These are phyloP conservation scores for Fusarium succisae DNA, from an alignment of 2,329 filamentous ascomycete species.

Conservation along the genomic window DNA sequence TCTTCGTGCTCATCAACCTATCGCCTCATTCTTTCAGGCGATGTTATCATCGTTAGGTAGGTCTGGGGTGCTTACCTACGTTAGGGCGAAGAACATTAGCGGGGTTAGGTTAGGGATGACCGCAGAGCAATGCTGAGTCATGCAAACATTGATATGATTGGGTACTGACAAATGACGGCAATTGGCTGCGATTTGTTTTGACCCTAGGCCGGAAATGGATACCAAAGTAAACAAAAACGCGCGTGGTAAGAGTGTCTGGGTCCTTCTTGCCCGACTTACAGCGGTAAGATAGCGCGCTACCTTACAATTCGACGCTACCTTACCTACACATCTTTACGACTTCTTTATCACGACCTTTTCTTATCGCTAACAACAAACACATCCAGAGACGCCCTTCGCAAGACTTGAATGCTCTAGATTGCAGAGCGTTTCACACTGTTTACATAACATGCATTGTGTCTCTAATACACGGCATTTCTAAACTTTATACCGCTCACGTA, in stretches of 20 bases:
- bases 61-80: conserved; percentile 13
- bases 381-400: conserved; percentile 4
- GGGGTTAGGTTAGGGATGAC: conserved; percentile 22
- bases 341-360: conserved; percentile 31
- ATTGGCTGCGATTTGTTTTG: conserved; percentile 36
- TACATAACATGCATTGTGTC: conserved; percentile 34
- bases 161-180: neutral
- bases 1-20: conserved; percentile 14
- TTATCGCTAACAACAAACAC: conserved; percentile 35
- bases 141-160: neutral
- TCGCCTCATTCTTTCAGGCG: conserved; percentile 25
- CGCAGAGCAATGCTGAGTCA: conserved; percentile 18
- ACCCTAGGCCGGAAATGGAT: conserved; percentile 48
- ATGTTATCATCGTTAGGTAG: conserved; percentile 35
- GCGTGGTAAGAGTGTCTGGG: conserved; percentile 35
- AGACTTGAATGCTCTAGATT: neutral
- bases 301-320: conserved; percentile 20
- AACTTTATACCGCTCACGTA: conserved; percentile 21
- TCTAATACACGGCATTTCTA: conserved; percentile 31
- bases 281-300: conserved; percentile 32
- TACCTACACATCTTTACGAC: conserved; percentile 14
- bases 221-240: conserved; percentile 56
- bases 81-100: conserved; percentile 16
- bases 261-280: conserved; percentile 28
- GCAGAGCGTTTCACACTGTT: neutral